These are phyloP conservation scores for Taxillus chinensis DNA, from an alignment of 164 flowering plant species.

Conservation along the genomic window DNA sequence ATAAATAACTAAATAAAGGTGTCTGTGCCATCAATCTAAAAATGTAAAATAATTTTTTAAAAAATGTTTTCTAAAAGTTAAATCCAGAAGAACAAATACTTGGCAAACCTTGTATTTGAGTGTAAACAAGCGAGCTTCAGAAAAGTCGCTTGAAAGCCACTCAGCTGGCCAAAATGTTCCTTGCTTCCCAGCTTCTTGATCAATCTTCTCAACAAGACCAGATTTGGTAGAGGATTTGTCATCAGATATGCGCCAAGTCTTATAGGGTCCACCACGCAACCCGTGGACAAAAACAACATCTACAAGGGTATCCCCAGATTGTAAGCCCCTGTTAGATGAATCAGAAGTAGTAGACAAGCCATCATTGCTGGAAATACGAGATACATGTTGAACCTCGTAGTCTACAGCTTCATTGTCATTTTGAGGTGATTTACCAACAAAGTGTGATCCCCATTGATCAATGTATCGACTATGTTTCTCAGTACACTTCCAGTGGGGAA, in stretches of 20 bases:
- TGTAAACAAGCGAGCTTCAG: conserved; percentile 80
- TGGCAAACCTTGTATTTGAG: conserved; percentile 84
- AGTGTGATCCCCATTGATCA: conserved; percentile 6
- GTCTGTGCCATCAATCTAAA: no score
- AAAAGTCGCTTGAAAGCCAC: conserved; percentile 91
- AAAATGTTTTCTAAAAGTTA: no score
- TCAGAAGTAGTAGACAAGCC: conserved; percentile 16
- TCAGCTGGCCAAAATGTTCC: conserved; percentile 98
- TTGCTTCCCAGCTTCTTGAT: conserved; percentile 88
- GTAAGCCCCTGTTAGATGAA: conserved; percentile 15
- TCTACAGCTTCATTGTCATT: conserved; percentile 16
- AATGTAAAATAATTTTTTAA: no score
- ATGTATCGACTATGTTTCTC: conserved; percentile 15
- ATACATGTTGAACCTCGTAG: conserved; percentile 8
- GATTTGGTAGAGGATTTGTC: conserved; percentile 83
- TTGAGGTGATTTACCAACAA: conserved; percentile 11
- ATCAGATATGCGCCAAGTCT: conserved; percentile 90
- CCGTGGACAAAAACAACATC: conserved; percentile 97
- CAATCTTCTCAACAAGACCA: conserved; percentile 93
- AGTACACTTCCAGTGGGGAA: conserved; percentile 77
- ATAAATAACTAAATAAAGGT: no score
- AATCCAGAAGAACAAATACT: not conserved
- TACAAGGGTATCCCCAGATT: conserved; percentile 32
- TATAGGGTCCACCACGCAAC: conserved; percentile 90
- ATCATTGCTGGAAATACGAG: conserved; percentile 12